These are phyloP conservation scores for Populus simonii DNA, from an alignment of 345 rosid species.

Conservation along the genomic window DNA sequence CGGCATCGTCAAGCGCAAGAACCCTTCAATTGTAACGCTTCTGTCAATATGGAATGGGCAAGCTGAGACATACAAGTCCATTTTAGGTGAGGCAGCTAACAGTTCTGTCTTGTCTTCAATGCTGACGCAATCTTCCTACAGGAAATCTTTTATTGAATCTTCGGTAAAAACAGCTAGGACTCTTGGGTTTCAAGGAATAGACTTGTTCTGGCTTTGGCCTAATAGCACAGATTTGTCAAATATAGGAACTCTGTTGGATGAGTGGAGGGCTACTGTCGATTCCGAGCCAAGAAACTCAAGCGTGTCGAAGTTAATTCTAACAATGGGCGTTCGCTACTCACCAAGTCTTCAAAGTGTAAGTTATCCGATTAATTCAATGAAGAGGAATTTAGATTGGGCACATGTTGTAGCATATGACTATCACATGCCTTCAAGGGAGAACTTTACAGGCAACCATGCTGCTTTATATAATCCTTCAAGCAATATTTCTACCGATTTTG, in stretches of 20 bases:
- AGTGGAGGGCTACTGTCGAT: slow-evolving; percentile 25
- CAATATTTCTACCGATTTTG: slow-evolving; percentile 21
- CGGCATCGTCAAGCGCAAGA: slow-evolving; percentile 23
- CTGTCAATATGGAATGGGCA: slow-evolving; percentile 32
- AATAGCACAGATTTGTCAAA: slow-evolving; percentile 19
- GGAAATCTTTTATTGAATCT: slow-evolving; percentile 26
- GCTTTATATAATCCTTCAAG: slow-evolving; percentile 25
- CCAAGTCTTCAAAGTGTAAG: background rate
- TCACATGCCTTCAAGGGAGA: slow-evolving; percentile 29
- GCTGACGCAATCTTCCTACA: slow-evolving; percentile 13
- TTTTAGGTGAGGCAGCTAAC: background rate
- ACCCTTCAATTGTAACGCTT: slow-evolving; percentile 26
- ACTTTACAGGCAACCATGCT: slow-evolving; percentile 29
- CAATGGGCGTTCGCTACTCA: slow-evolving; percentile 18
- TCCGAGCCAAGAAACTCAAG: slow-evolving; percentile 12
- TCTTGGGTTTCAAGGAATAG: slow-evolving; percentile 32
- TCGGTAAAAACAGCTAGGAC: slow-evolving; percentile 18
- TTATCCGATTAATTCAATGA: slow-evolving; percentile 25
- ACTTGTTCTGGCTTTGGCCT: slow-evolving; percentile 33
- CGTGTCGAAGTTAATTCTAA: background rate
- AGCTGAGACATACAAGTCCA: slow-evolving; percentile 7
- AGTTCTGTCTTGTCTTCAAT: slow-evolving; percentile 28
- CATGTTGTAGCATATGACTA: slow-evolving; percentile 26
- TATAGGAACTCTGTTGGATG: slow-evolving; percentile 21
- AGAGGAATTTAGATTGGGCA: slow-evolving; percentile 31